Evolutionary conservation across 306 rosid species (phyloP).

Genomic region (Mimosa pudica): DNA sequence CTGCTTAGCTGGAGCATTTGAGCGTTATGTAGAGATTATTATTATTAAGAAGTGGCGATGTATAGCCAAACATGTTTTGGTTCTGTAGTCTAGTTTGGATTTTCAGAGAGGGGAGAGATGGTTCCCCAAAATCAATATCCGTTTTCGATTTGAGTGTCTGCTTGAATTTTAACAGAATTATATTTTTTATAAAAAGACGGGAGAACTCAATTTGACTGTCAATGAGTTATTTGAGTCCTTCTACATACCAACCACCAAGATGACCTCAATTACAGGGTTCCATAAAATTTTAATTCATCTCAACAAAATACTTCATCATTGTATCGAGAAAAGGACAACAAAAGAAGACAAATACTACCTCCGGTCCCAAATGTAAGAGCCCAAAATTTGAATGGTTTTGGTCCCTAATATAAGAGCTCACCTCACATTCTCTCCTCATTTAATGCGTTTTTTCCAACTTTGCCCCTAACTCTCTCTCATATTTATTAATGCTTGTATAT

Average conservation of each 20-base stretch:
- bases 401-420: no score
- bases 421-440: no score
- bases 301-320: background rate
- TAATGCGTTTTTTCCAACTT: no score
- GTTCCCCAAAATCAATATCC: background rate
- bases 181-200: background rate
- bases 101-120: background rate
- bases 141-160: background rate
- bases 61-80: background rate
- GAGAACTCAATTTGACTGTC: background rate
- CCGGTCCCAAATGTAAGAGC: no score
- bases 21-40: background rate
- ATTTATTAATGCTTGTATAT: no score
- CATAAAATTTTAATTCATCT: background rate
- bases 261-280: background rate
- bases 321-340: background rate
- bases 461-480: no score
- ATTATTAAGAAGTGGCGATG: background rate
- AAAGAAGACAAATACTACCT: no score
- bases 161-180: background rate
- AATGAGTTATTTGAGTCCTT: background rate
- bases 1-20: background rate
- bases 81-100: background rate
- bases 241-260: no score
- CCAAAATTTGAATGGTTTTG: no score